These are phyloP conservation scores for Ustilago lituana DNA, from an alignment of 1,284 basidiomycete genomes.

Conservation along the genomic window DNA sequence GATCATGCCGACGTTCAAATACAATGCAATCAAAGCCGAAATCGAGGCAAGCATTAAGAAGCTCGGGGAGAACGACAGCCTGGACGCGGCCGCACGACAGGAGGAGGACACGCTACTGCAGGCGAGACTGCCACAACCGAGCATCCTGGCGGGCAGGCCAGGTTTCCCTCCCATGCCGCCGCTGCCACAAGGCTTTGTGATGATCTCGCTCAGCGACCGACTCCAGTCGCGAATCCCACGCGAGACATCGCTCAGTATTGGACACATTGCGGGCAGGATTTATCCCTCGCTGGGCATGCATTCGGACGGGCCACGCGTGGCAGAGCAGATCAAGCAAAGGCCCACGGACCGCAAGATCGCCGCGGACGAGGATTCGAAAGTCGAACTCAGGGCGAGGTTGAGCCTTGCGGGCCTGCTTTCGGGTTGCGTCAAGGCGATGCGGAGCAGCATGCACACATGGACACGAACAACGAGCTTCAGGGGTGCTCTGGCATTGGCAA, in stretches of 20 bases:
- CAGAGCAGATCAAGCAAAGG: conserved; percentile 26
- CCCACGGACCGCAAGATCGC: conserved; percentile 21
- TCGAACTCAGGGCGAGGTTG: conserved; percentile 34
- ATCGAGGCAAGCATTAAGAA: conserved; percentile 11
- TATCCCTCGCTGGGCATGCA: conserved; percentile 42
- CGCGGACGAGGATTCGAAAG: conserved; percentile 43
- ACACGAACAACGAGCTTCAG: conserved; percentile 26
- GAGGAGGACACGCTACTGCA: conserved; percentile 24
- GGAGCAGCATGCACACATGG: conserved; percentile 14
- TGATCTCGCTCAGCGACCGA: conserved; percentile 38
- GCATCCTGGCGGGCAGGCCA: conserved; percentile 26
- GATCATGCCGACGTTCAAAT: conserved; percentile 30
- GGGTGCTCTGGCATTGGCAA: conserved; percentile 11
- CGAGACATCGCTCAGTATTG: conserved; percentile 31
- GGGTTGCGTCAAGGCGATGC: conserved; percentile 51
- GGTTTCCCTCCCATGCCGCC: conserved; percentile 44
- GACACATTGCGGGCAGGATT: conserved; percentile 34
- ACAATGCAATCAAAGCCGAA: conserved; percentile 20
- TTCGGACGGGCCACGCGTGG: conserved; percentile 45
- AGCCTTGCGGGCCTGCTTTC: conserved; percentile 36
- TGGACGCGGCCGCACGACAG: conserved; percentile 19
- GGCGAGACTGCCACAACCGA: conserved; percentile 31
- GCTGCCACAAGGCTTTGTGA: conserved; percentile 37
- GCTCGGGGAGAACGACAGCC: conserved; percentile 13
- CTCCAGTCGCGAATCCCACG: conserved; percentile 26